A percentile compares a stretch with the other conserved stretches of the same genome.
These are phyloP conservation scores for Echinochloa phyllopogon DNA, from an alignment of 176 grass and related monocot genomes.

Conservation along the genomic window DNA sequence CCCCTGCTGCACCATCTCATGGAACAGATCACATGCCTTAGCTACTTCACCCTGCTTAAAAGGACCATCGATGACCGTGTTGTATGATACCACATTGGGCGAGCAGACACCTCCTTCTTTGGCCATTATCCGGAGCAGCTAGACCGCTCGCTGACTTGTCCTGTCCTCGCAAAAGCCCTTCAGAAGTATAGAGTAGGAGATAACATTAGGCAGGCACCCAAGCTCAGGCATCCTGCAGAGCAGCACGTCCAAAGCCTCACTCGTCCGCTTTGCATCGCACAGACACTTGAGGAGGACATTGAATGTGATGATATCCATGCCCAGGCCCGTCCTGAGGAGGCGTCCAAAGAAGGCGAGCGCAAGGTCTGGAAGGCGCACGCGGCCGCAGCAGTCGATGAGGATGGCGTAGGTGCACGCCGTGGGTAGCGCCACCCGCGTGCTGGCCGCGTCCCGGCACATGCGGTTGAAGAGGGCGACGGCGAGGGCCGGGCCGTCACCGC, in stretches of 20 bases:
- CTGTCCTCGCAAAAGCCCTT: slow-evolving; percentile 32
- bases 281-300: slow-evolving; percentile 30
- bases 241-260: slow-evolving; percentile 17
- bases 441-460: background rate
- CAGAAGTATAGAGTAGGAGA: slow-evolving; percentile 8
- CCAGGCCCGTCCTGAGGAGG: slow-evolving; percentile 27
- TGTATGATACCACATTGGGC: background rate
- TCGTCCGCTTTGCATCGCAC: background rate
- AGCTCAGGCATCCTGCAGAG: slow-evolving; percentile 36
- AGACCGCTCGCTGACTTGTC: background rate
- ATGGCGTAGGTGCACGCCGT: background rate
- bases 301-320: background rate
- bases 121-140: background rate
- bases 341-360: slow-evolving; percentile 28
- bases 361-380: background rate
- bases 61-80: background rate
- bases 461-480: slow-evolving; percentile 30
- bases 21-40: background rate
- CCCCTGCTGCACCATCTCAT: too few species aligned
- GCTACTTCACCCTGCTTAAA: background rate
- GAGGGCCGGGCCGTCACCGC: background rate
- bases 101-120: background rate
- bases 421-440: background rate
- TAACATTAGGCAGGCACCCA: slow-evolving; percentile 3
- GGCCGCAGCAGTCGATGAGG: slow-evolving; percentile 38